Evolutionary conservation across 208 protist species (phyloP).

Genomic region (Trypanosoma lewisi): DNA sequence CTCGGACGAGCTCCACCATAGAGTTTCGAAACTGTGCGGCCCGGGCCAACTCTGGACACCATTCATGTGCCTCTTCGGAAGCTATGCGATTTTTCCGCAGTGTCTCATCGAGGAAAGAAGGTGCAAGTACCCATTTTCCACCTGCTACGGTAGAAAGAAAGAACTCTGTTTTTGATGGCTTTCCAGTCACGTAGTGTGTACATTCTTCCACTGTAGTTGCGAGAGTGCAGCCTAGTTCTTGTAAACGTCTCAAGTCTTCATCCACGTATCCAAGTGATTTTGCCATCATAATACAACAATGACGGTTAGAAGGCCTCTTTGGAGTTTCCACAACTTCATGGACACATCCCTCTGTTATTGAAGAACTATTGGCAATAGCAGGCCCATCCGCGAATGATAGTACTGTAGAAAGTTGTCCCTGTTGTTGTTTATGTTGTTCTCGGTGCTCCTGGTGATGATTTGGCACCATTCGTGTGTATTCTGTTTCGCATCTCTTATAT

Average conservation of each 20-base stretch:
- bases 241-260: conserved; percentile 2
- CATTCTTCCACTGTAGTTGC: conserved; percentile 48
- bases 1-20: conserved; percentile 35
- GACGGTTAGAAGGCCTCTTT: neutral
- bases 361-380: neutral
- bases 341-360: neutral
- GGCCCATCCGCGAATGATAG: neutral
- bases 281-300: conserved; percentile 24
- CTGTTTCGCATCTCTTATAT: neutral
- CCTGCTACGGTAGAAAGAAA: conserved; percentile 60
- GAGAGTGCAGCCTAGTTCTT: conserved; percentile 16
- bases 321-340: neutral
- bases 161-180: conserved; percentile 52
- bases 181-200: conserved; percentile 72
- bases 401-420: neutral
- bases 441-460: too few species aligned
- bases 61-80: conserved; percentile 49
- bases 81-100: conserved; percentile 33
- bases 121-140: conserved; percentile 65
- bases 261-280: conserved; percentile 16
- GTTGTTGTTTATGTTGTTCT: neutral
- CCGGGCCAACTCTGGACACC: conserved; percentile 35
- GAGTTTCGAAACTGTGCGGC: conserved; percentile 24
- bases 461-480: neutral
- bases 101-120: conserved; percentile 45